Evolutionary conservation across 2,329 filamentous ascomycete genomes (phyloP), one percentile per base, ranked within the genome.

Genomic region (Xylaria sp.): DNA sequence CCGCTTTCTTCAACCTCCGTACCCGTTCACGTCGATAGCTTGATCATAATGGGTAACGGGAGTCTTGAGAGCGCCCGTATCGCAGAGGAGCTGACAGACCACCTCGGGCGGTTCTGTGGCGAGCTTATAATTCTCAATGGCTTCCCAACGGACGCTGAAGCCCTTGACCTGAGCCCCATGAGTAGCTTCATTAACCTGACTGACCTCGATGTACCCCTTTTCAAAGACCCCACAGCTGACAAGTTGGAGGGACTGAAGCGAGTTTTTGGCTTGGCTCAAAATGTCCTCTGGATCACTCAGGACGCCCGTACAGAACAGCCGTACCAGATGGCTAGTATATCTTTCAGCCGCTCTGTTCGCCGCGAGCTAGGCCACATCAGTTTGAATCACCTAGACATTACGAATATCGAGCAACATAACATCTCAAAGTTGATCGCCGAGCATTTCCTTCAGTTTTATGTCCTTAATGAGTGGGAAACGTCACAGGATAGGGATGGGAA

Each of bases 211-310:
- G 14, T 21, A 0, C 62, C 66, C 2, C 58, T 68, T 7, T 69
- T 69, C 54, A 31, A 64, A 28, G 23, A 35, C 11, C 54, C 67
- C 6, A 60, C 53, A 2, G 37, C 40, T 8, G 55, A 53, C 4
- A 67, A 63, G 0, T 59, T 71, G 60, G 55, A 65, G 23, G 57
- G 58, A 23, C 12, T 71, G 40, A 67, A 71, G 51, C 31, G 57
- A 23, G 21, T 73, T 11, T 66, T 67, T 38, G 61, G 70, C 4
- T 56, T 54, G 1, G 72, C 78, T 0, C 75, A 74, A 15, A 75
- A 78, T 2, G 66, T 86, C 1, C 49, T 86, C 1, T 87, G 84
- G 83, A 63, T 84, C 17, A 81, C 81, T 0, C 71, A 73, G 0
- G 79, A 78, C 3, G 80, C 79, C 1, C 77, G 80, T 31, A 77